Evolutionary conservation across 2,329 filamentous ascomycete species (phyloP), one percentile per base, ranked within the genome.

Genomic region (Coniochaeta sp.): DNA sequence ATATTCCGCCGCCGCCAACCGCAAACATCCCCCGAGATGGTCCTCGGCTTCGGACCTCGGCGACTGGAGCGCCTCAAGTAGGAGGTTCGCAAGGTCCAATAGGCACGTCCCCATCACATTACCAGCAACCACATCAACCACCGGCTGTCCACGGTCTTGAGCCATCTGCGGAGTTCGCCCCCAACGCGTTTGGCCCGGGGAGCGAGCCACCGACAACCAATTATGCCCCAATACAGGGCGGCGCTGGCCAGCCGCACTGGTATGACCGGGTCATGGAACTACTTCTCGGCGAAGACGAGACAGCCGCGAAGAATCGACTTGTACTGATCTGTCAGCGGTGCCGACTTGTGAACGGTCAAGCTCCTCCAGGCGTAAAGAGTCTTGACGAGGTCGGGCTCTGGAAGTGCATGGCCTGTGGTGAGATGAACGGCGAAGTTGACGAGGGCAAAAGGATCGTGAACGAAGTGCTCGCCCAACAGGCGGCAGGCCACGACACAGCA

Each of bases 231-330:
- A 54, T 70, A 9, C 60, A 69, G 57, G 54, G 57, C 16, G 58
- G 59, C 24, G 64, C 68, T 14, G 60, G 70, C 22, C 79, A 80
- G 60, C 72, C 86, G 17, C 87, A 89, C 70, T 99, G 95, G 95
- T 99, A 98, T 74, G 95, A 99, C 72, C 86, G 93, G 60, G 87
- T 99, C 58, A 80, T 99, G 60, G 95, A 99, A 69, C 85, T 96
- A 0, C 84, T 99, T 28, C 82, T 99, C 0, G 95, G 95, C 57
- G 95, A 99, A 70, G 95, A 99, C 69, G 95, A 99, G 74, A 96
- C 90, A 4, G 87, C 90, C 14, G 85, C 93, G 2, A 96, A 92
- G 77, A 98, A 98, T 73, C 87, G 95, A 19, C 85, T 96, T 61
- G 93, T 87, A 8, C 79, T 99, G 64, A 91, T 99, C 59, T 99